Percentiles rank a stretch among this genome's conserved stretches.
Conservation (phyloP, 495 filamentous ascomycete genomes). For the Peziza echinospora region DNA sequence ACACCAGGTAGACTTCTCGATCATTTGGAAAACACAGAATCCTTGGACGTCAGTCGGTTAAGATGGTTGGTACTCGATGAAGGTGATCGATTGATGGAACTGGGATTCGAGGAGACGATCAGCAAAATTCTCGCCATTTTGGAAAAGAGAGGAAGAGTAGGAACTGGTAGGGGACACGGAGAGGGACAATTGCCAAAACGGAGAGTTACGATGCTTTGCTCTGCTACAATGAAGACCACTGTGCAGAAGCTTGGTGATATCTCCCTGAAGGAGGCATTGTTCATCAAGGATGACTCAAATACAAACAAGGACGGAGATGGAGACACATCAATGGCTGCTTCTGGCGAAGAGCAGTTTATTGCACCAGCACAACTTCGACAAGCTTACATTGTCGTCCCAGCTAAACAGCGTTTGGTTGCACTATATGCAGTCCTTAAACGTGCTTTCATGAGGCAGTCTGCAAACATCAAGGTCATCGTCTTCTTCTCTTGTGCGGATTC, state of each 20-base stretch:
- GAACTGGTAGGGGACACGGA: slow-evolving; percentile 23
- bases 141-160: slow-evolving; percentile 41
- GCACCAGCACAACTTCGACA: slow-evolving; percentile 88
- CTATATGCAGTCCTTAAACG: slow-evolving; percentile 63
- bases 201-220: slow-evolving; percentile 78
- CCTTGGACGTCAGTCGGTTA: slow-evolving; percentile 66
- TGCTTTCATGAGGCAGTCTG: slow-evolving; percentile 64
- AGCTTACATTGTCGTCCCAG: slow-evolving; percentile 60
- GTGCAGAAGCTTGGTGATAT: slow-evolving; percentile 82
- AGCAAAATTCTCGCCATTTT: slow-evolving; percentile 47
- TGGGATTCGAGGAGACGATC: slow-evolving; percentile 81
- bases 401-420: slow-evolving; percentile 75
- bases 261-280: slow-evolving; percentile 77
- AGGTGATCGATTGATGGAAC: slow-evolving; percentile 87
- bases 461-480: slow-evolving; percentile 82
- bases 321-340: slow-evolving; percentile 14
- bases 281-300: slow-evolving; percentile 42
- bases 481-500: slow-evolving; percentile 95
- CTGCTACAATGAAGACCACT: slow-evolving; percentile 90
- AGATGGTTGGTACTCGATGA: slow-evolving; percentile 89
- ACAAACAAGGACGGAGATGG: slow-evolving; percentile 26
- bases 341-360: slow-evolving; percentile 41
- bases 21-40: slow-evolving; percentile 79
- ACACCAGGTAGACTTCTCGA: slow-evolving; percentile 79
- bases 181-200: slow-evolving; percentile 43